A percentile compares a stretch with the other conserved stretches of the same genome.
phyloP scores from a whole-genome alignment of 176 grass and related monocot genomes.

The Bolboschoenus planiculmis region DNA sequence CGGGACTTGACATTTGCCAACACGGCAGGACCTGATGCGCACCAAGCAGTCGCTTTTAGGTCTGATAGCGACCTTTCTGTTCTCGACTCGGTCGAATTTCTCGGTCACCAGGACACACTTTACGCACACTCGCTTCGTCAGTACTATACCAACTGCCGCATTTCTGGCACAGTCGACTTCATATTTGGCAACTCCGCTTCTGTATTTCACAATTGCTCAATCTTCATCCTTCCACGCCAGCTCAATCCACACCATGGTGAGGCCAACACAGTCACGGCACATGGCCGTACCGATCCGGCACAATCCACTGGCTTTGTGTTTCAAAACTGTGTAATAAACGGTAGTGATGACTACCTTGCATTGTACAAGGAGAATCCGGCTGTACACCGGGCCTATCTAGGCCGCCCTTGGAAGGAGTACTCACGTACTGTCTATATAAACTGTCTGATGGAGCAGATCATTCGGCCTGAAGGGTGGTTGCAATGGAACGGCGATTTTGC shows the following conservation, averaged over 20 bases:
- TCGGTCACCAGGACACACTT: constrained; percentile 91
- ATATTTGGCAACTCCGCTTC: constrained; percentile 87
- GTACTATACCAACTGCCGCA: constrained; percentile 74
- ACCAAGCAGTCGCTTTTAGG: constrained; percentile 90
- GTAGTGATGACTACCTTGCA: constrained; percentile 80
- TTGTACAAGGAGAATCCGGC: constrained; percentile 37
- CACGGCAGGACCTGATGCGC: constrained; percentile 83
- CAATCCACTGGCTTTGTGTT: constrained; percentile 91
- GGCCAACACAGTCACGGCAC: constrained; percentile 67
- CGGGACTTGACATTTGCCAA: constrained; percentile 82
- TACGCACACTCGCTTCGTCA: constrained; percentile 77
- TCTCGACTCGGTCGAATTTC: constrained; percentile 67
- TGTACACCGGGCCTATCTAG: constrained; percentile 64
- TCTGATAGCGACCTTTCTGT: constrained; percentile 75
- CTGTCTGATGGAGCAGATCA: constrained; percentile 55
- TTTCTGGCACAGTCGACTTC: constrained; percentile 94
- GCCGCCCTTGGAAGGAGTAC: constrained; percentile 90
- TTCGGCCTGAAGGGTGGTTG: constrained; percentile 73
- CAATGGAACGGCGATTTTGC: constrained; percentile 72
- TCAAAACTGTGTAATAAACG: constrained; percentile 54
- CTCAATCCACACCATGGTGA: constrained; percentile 62
- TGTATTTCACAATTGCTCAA: constrained; percentile 42
- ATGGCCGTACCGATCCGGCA: constrained; percentile 84
- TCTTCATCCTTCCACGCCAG: constrained; percentile 60
- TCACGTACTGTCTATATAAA: constrained; percentile 69